Evolutionary conservation across 768 basidiomycete species (phyloP).

Genomic region (Termitomyces sp.): DNA sequence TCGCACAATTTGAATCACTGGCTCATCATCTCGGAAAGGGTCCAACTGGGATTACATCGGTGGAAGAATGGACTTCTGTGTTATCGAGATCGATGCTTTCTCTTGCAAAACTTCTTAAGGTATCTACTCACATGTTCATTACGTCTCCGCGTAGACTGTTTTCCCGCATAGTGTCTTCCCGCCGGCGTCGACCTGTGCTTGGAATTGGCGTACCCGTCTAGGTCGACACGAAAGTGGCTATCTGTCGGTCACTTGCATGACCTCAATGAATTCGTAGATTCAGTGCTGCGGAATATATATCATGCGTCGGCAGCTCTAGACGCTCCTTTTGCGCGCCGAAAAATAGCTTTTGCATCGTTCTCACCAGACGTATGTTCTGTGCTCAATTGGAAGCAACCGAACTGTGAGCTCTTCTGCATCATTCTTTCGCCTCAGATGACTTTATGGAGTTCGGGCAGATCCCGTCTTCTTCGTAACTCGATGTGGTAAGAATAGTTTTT

Average conservation of each 20-base stretch:
- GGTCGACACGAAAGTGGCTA: constrained; percentile 35
- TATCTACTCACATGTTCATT: constrained; percentile 19
- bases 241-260: constrained; percentile 50
- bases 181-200: constrained; percentile 68
- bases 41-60: constrained; percentile 17
- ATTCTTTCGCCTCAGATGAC: neutral
- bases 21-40: constrained; percentile 47
- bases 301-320: constrained; percentile 50
- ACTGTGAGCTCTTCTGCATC: constrained; percentile 54
- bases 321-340: constrained; percentile 52
- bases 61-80: constrained; percentile 40
- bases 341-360: constrained; percentile 90
- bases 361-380: constrained; percentile 86
- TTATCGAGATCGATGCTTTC: constrained; percentile 59
- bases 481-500: constrained; percentile 59
- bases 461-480: constrained; percentile 92
- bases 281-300: constrained; percentile 80
- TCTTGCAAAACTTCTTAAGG: constrained; percentile 71
- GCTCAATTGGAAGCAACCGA: constrained; percentile 99
- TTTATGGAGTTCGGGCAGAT: constrained; percentile 42
- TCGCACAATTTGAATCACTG: constrained; percentile 71
- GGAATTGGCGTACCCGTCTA: constrained; percentile 74
- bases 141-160: neutral
- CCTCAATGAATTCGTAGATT: constrained; percentile 79
- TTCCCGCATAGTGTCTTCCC: constrained; percentile 45